phyloP scores from a whole-genome alignment of 805 yeast species.

The Candida sithepensis region DNA sequence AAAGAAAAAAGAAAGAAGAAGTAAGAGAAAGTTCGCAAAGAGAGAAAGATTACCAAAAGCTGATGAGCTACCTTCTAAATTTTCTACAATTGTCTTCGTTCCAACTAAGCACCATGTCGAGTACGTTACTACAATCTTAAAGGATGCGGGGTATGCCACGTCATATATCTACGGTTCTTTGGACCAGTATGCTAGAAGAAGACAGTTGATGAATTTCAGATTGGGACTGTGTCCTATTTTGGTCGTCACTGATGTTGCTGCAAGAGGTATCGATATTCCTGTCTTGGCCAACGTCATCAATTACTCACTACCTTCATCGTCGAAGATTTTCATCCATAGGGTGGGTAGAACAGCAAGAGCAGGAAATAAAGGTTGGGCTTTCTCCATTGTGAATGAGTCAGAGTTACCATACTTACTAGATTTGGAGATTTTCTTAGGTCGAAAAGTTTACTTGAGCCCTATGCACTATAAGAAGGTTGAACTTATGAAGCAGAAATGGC shows the following conservation, averaged over 20 bases:
- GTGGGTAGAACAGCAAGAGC: constrained; percentile 99
- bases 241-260: constrained; percentile 98
- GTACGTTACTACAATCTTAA: constrained; percentile 68
- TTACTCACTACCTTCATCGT: constrained; percentile 84
- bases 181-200: constrained; percentile 91
- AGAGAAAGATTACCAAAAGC: constrained; percentile 71
- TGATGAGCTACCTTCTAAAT: constrained; percentile 75
- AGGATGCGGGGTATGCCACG: constrained; percentile 74
- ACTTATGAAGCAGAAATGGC: constrained; percentile 44
- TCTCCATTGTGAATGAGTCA: constrained; percentile 75
- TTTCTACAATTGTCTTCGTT: constrained; percentile 88
- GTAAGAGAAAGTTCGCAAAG: constrained; percentile 35
- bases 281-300: constrained; percentile 92
- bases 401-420: constrained; percentile 91
- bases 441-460: constrained; percentile 66
- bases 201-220: constrained; percentile 81
- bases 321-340: constrained; percentile 92
- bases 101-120: constrained; percentile 99
- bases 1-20: constrained; percentile 25
- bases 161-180: constrained; percentile 92
- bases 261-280: constrained; percentile 98
- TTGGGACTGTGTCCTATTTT: constrained; percentile 79
- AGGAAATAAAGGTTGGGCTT: constrained; percentile 97
- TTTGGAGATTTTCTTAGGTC: constrained; percentile 84
- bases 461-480: constrained; percentile 64